Evolutionary conservation across 2,329 filamentous ascomycete genomes (phyloP), one percentile per base, ranked within the genome.

Genomic region (Aspergillus flavus): DNA sequence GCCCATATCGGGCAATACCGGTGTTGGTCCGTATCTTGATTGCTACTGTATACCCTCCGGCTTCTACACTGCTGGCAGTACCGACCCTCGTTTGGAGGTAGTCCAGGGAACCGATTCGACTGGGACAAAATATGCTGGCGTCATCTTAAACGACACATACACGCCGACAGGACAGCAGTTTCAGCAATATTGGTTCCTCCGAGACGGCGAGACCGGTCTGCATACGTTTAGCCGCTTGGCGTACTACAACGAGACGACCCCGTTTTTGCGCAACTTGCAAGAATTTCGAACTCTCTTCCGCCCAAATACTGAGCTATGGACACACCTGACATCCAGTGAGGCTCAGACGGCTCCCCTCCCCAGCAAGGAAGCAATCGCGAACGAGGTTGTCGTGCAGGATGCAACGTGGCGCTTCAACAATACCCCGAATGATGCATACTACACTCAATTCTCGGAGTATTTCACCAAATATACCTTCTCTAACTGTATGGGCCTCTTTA

Each of bases 391-490:
- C 2, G 87, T 89, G 4, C 87, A 89, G 71, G 87, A 90, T 73
- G 86, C 87, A 5, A 88, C 87, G 0, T 89, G 86, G 85, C 84
- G 86, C 54, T 72, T 89, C 16, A 84, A 84, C 30, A 84, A 84
- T 54, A 83, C 83, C 0, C 82, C 83, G 0, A 70, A 83, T 19
- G 84, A 87, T 69, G 78, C 83, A 0, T 89, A 89, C 68, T 84
- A 86, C 0, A 73, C 82, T 43, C 76, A 86, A 53, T 82, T 85
- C 61, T 80, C 84, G 1, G 84, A 88, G 53, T 89, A 88, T 73
- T 90, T 89, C 69, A 89, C 87, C 26, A 90, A 90, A 71, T 89
- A 89, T 68, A 89, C 84, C 0, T 89, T 89, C 63, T 80, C 82
- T 5, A 85, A 86, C 62, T 80, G 80, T 73, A 64, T 12, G 39